Base-by-base conservation (phyloP, 2,329 filamentous ascomycete species). In the Ilyonectria robusta region DNA sequence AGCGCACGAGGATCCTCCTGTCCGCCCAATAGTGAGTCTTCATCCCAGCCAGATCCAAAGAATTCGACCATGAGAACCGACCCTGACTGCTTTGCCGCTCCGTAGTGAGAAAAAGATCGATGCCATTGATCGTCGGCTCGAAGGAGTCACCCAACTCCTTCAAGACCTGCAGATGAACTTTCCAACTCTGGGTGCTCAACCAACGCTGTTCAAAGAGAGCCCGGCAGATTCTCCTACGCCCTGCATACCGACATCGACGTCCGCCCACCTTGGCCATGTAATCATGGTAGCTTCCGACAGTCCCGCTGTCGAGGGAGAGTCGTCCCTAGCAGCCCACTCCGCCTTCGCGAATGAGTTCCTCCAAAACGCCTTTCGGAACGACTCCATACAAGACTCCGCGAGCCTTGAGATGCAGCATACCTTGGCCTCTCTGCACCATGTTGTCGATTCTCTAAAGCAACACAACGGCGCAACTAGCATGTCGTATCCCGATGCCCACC, bases 331-430 rank as follows among this genome's bases (percentile, higher is more conserved):
- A 3, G 84, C 83, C 4, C 83, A 85, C 59, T 82, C 83, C 1
- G 80, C 78, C 8, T 85, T 85, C 66, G 83, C 84, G 31, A 82
- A 80, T 21, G 81, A 84, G 46, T 82, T 85, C 46, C 73, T 84
- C 3, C 76, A 80, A 19, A 78, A 81, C 51, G 78, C 77, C 2
- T 78, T 80, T 17, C 73, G 71, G 8, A 75, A 71, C 19, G 71
- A 66, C n/a, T 70, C 73, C 17, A 47, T 72, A 1, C 70, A 73
- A 21, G 73, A 73, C 6, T 69, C 75, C 0, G 69, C 74, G 0
- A 72, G 75, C 7, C 71, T 78, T 0, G 76, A 79, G 65, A 70
- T 81, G 69, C 72, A 75, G 6, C 78, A 81, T 59, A 78, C 78
- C 2, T 55, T 81, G 3, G 75, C 79, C 35, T 76, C 79, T 1